phyloP scores from a whole-genome alignment of 1,139 yeast species.

The Geotrichum aggregatum region DNA sequence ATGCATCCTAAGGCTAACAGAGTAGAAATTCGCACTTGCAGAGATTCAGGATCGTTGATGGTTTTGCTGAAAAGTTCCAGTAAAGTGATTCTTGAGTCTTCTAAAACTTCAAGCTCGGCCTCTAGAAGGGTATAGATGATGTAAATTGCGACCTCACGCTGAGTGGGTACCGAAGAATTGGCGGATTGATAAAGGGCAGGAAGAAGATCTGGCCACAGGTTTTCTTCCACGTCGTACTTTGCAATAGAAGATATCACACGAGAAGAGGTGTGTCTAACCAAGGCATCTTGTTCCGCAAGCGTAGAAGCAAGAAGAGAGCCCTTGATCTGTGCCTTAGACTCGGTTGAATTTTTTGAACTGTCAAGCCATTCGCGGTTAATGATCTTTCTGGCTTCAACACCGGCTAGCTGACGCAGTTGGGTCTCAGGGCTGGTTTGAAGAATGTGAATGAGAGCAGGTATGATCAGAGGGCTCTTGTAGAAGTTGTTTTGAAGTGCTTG shows the following conservation, averaged over 20 bases:
- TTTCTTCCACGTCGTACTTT: slow-evolving; percentile 61
- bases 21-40: slow-evolving; percentile 76
- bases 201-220: slow-evolving; percentile 74
- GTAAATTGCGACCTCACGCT: slow-evolving; percentile 82
- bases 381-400: slow-evolving; percentile 90
- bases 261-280: slow-evolving; percentile 83
- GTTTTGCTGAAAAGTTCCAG: slow-evolving; percentile 64
- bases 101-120: slow-evolving; percentile 57
- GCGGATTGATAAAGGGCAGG: slow-evolving; percentile 69
- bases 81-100: slow-evolving; percentile 61
- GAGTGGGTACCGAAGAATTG: slow-evolving; percentile 50
- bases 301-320: slow-evolving; percentile 65
- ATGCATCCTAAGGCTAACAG: slow-evolving; percentile 78
- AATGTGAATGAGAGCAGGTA: slow-evolving; percentile 80
- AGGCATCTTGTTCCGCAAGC: slow-evolving; percentile 58
- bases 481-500: slow-evolving; percentile 67
- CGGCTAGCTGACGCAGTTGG: slow-evolving; percentile 75
- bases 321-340: slow-evolving; percentile 58
- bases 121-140: slow-evolving; percentile 76
- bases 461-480: slow-evolving; percentile 66
- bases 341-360: slow-evolving; percentile 32
- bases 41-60: slow-evolving; percentile 58
- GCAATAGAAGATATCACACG: slow-evolving; percentile 87
- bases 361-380: slow-evolving; percentile 68
- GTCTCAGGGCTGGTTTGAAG: slow-evolving; percentile 62